Conservation (phyloP, 768 basidiomycete species). For the Amanita fuliginea region DNA sequence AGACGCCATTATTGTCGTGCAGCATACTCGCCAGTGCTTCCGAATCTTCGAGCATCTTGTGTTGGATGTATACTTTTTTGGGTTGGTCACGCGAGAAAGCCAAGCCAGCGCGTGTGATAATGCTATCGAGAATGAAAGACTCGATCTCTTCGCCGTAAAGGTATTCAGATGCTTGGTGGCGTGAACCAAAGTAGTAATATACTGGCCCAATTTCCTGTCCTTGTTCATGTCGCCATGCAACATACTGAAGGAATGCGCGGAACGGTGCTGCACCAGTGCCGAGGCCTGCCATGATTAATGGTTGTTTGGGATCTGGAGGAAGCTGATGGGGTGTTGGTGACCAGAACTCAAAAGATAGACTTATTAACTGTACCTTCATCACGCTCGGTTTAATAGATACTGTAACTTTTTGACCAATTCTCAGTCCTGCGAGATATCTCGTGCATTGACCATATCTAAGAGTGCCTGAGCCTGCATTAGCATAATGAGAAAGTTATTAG, state of each 20-base stretch:
- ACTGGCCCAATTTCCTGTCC: conserved; percentile 81
- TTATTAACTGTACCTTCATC: conserved; percentile 65
- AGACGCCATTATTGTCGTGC: conserved; percentile 63
- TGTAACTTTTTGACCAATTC: conserved; percentile 85
- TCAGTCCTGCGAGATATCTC: conserved; percentile 78
- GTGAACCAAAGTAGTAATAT: conserved; percentile 98
- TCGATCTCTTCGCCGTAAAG: conserved; percentile 96
- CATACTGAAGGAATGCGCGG: conserved; percentile 97
- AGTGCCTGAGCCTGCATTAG: conserved; percentile 35
- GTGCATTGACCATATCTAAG: conserved; percentile 91
- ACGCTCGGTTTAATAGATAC: conserved; percentile 98
- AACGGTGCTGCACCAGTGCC: conserved; percentile 98
- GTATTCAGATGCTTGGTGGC: conserved; percentile 91
- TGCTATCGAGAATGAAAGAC: conserved; percentile 75
- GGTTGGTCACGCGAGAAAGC: conserved; percentile 94
- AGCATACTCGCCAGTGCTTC: conserved; percentile 66
- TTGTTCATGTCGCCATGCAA: conserved; percentile 70
- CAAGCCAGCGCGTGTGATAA: conserved; percentile 84
- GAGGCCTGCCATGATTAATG: conserved; percentile 96
- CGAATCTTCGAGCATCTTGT: conserved; percentile 93
- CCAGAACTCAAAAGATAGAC: not conserved
- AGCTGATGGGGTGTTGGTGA: conserved; percentile 34
- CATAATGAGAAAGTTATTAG: conserved; percentile 1
- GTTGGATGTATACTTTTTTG: conserved; percentile 96
- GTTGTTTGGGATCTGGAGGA: conserved; percentile 74